Conservation (phyloP, 1,284 basidiomycete species). For the Anthracocystis walkeri region DNA sequence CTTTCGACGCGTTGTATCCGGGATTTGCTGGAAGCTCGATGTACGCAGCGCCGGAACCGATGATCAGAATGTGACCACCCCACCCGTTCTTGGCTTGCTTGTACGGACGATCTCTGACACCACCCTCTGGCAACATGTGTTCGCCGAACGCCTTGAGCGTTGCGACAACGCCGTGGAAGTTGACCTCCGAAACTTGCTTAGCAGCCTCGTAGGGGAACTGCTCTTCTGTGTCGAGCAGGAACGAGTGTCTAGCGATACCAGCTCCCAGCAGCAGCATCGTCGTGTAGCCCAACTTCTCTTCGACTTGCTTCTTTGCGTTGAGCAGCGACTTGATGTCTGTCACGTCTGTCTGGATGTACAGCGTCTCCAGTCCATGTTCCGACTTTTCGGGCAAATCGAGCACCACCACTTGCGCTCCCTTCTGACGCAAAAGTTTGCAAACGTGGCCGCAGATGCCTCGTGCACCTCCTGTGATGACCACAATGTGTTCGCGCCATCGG, state of each 20-base stretch:
- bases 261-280: slow-evolving; percentile 57
- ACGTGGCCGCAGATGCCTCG: slow-evolving; percentile 55
- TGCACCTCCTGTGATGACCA: slow-evolving; percentile 58
- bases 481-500: slow-evolving; percentile 51
- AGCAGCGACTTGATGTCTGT: slow-evolving; percentile 52
- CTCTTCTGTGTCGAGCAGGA: slow-evolving; percentile 56
- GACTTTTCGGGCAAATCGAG: slow-evolving; percentile 52
- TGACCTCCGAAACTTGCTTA: slow-evolving; percentile 51
- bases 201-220: slow-evolving; percentile 40
- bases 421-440: slow-evolving; percentile 34
- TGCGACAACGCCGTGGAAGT: slow-evolving; percentile 50
- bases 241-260: slow-evolving; percentile 49
- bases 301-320: slow-evolving; percentile 40
- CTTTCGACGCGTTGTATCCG: slow-evolving; percentile 56
- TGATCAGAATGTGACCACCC: slow-evolving; percentile 60
- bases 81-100: slow-evolving; percentile 49
- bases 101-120: slow-evolving; percentile 37
- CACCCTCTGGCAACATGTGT: slow-evolving; percentile 54
- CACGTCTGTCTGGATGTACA: slow-evolving; percentile 54
- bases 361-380: slow-evolving; percentile 44
- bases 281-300: slow-evolving; percentile 46
- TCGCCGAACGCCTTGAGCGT: slow-evolving; percentile 59
- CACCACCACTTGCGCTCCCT: slow-evolving; percentile 53
- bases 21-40: slow-evolving; percentile 53
- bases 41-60: slow-evolving; percentile 53